Conservation (phyloP, 257 asterid species). For the Nicotiana knightiana region DNA sequence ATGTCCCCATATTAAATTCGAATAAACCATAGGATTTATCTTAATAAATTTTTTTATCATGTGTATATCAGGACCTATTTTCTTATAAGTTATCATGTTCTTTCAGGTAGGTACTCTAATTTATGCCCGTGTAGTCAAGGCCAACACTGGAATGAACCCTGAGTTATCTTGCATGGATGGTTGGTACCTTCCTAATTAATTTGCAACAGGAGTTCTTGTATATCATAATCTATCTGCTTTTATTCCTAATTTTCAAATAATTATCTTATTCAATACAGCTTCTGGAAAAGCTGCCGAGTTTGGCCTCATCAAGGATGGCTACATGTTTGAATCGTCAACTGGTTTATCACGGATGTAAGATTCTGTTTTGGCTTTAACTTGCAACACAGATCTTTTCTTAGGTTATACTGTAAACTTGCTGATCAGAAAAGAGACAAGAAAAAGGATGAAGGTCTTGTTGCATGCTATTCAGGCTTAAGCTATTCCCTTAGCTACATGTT, state of each 20-base stretch:
- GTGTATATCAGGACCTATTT: background rate
- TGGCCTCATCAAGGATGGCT: constrained; percentile 89
- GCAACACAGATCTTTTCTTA: background rate
- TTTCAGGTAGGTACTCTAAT: constrained; percentile 76
- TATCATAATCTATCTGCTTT: background rate
- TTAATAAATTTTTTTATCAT: background rate
- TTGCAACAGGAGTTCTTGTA: background rate
- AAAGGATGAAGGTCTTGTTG: background rate
- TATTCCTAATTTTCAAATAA: background rate
- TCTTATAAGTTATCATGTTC: constrained; percentile 12
- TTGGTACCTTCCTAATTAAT: constrained; percentile 28
- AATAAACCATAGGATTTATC: background rate
- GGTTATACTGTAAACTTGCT: background rate
- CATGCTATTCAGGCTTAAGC: background rate
- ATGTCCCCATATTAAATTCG: background rate
- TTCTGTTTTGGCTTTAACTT: background rate
- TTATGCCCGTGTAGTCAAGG: constrained; percentile 85
- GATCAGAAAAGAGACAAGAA: background rate
- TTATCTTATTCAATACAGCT: constrained; percentile 32
- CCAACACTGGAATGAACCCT: constrained; percentile 86
- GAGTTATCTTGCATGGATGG: constrained; percentile 97
- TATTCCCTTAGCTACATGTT: background rate
- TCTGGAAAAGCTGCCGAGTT: constrained; percentile 86
- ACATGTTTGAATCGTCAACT: constrained; percentile 85
- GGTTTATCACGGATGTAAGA: constrained; percentile 80